Percentiles rank a stretch among this genome's conserved stretches.
phyloP scores from a whole-genome alignment of 2,329 filamentous ascomycete genomes.

The Metarhizium robertsii region DNA sequence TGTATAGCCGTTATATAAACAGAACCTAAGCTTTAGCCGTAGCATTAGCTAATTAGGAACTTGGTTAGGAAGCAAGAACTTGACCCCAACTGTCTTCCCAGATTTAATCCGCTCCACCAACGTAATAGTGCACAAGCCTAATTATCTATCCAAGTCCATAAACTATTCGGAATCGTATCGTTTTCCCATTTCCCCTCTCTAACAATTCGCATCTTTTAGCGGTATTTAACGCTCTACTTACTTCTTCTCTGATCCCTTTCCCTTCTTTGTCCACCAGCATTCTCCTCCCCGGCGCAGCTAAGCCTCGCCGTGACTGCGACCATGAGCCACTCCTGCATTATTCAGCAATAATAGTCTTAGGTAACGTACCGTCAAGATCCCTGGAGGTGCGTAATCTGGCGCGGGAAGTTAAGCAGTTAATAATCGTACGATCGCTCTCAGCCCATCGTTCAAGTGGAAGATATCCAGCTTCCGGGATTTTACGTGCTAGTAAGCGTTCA shows the following conservation, averaged over 20 bases:
- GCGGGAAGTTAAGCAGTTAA: neutral
- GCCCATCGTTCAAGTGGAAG: neutral
- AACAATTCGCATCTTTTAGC: neutral
- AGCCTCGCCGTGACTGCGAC: neutral
- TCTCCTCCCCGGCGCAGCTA: neutral
- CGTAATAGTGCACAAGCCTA: neutral
- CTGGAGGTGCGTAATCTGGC: neutral
- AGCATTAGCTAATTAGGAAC: neutral
- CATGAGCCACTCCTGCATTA: neutral
- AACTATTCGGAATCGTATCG: neutral
- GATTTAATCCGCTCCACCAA: neutral
- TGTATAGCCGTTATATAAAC: neutral
- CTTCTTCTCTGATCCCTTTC: neutral
- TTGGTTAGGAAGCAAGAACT: neutral
- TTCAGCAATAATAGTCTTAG: neutral
- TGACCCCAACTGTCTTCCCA: neutral
- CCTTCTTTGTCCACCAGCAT: neutral
- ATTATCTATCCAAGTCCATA: neutral
- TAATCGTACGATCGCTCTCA: slow-evolving; percentile 1
- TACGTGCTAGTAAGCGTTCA: neutral
- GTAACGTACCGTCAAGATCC: neutral
- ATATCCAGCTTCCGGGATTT: neutral
- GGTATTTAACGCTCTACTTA: neutral
- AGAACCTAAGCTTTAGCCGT: neutral
- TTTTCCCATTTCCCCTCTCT: neutral